Conservation (phyloP, 805 yeast genomes). For the Lipomyces yamadae region DNA sequence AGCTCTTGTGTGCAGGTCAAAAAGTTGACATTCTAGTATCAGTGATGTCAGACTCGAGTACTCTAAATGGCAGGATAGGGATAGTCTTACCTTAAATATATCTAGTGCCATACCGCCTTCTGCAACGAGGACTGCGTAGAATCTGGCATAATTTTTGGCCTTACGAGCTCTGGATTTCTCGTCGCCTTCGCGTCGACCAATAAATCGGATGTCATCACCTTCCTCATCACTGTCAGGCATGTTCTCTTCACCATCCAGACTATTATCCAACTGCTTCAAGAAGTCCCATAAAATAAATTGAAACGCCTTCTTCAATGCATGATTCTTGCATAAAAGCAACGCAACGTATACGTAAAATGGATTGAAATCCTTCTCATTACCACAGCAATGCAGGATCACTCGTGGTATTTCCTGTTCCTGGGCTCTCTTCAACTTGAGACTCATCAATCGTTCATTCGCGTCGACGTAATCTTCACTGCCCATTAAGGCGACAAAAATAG, state of each 20-base stretch:
- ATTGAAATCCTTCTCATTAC: constrained; percentile 80
- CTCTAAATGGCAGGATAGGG: not conserved
- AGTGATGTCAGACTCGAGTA: not conserved
- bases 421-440: constrained; percentile 71
- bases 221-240: constrained; percentile 44
- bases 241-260: constrained; percentile 50
- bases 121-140: constrained; percentile 76
- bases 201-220: constrained; percentile 39
- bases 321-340: constrained; percentile 68
- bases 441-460: constrained; percentile 80
- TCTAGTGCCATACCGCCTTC: constrained; percentile 77
- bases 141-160: constrained; percentile 73
- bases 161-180: constrained; percentile 64
- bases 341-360: constrained; percentile 89
- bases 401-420: constrained; percentile 88
- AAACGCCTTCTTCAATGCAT: constrained; percentile 73
- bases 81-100: constrained; percentile 49
- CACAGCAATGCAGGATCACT: constrained; percentile 83
- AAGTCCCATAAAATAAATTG: constrained; percentile 92
- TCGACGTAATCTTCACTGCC: constrained; percentile 92
- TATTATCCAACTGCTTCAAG: constrained; percentile 68
- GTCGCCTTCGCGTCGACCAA: constrained; percentile 40
- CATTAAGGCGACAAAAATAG: constrained; percentile 92
- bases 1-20: constrained; percentile 22
- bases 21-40: constrained; percentile 35